phyloP scores from a whole-genome alignment of 2,329 filamentous ascomycete genomes.

The Ceratocystis ficicola region DNA sequence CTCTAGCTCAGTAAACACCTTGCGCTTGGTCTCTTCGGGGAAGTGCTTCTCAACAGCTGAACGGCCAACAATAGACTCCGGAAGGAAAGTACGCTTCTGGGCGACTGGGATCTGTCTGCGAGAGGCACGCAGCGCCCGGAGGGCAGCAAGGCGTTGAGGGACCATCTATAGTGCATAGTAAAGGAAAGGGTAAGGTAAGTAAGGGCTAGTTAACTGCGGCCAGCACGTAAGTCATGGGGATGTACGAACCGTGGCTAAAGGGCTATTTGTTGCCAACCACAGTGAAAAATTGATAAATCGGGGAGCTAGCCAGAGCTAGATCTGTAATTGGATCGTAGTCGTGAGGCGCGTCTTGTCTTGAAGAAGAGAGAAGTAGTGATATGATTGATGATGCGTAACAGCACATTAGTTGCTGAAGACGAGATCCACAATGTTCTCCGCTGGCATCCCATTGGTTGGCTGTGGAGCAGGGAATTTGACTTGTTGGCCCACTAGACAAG shows the following conservation, averaged over 20 bases:
- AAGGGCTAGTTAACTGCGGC: neutral
- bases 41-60: constrained; percentile 42
- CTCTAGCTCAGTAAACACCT: constrained; percentile 43
- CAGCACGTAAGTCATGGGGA: neutral
- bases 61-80: constrained; percentile 37
- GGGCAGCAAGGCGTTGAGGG: constrained; percentile 28
- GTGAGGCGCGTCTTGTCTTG: too few species aligned
- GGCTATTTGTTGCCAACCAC: neutral
- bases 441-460: neutral
- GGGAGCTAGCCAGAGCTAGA: neutral
- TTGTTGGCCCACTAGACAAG: constrained; percentile 2
- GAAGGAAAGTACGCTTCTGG: constrained; percentile 47
- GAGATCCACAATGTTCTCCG: neutral
- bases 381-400: too few species aligned
- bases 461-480: too few species aligned
- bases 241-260: neutral
- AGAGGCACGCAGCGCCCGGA: constrained; percentile 31
- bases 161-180: constrained; percentile 11
- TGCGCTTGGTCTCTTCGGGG: constrained; percentile 31
- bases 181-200: neutral
- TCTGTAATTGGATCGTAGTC: neutral
- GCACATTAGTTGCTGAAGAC: too few species aligned
- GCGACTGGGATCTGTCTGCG: constrained; percentile 37
- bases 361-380: too few species aligned
- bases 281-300: neutral